Conservation (phyloP, 2,329 filamentous ascomycete genomes). For the Aureobasidium sp. region DNA sequence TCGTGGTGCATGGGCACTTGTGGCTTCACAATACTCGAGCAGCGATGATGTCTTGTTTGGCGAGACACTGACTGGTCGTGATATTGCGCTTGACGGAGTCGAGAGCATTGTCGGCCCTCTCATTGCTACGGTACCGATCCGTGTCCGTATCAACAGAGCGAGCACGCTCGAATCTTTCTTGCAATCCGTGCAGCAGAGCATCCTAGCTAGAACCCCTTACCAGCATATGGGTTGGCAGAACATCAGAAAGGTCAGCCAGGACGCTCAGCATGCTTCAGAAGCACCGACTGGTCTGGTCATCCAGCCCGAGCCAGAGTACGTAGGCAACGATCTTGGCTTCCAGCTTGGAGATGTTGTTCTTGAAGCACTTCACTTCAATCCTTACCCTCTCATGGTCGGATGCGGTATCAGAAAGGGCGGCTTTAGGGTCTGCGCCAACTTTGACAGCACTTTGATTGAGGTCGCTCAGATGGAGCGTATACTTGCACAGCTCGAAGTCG, state of each 20-base stretch:
- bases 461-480: slow-evolving; percentile 15
- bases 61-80: slow-evolving; percentile 32
- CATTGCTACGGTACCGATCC: slow-evolving; percentile 34
- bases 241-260: slow-evolving; percentile 39
- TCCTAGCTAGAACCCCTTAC: slow-evolving; percentile 29
- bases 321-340: slow-evolving; percentile 21
- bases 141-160: slow-evolving; percentile 26
- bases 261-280: slow-evolving; percentile 51
- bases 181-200: slow-evolving; percentile 18
- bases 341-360: slow-evolving; percentile 18
- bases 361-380: slow-evolving; percentile 23
- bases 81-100: slow-evolving; percentile 29
- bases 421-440: slow-evolving; percentile 30
- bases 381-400: slow-evolving; percentile 44
- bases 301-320: slow-evolving; percentile 33
- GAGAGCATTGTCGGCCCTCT: slow-evolving; percentile 32
- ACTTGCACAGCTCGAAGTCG: slow-evolving; percentile 15
- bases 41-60: slow-evolving; percentile 30
- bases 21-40: slow-evolving; percentile 25
- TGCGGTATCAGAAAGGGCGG: slow-evolving; percentile 39
- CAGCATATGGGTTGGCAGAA: slow-evolving; percentile 34
- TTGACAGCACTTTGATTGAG: slow-evolving; percentile 14
- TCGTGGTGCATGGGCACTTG: slow-evolving; percentile 29
- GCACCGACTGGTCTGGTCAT: slow-evolving; percentile 51
- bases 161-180: slow-evolving; percentile 23